phyloP scores from a whole-genome alignment of 441 rosid genomes.

The Gossypium aridum region DNA sequence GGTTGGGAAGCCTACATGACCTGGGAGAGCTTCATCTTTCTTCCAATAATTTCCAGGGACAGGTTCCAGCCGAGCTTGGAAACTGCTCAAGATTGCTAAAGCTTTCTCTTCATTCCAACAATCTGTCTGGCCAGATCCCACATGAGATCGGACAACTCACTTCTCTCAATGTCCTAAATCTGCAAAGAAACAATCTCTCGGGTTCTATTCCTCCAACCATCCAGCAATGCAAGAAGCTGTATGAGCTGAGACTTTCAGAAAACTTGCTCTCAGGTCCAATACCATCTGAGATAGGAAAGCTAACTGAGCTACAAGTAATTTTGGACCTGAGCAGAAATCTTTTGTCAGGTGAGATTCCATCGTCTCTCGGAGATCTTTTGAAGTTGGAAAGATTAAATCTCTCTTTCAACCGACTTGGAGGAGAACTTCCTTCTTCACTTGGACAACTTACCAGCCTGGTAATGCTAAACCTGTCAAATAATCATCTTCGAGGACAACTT shows the following conservation, averaged over 20 bases:
- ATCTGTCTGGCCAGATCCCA: conserved; percentile 59
- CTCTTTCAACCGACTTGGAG: conserved; percentile 60
- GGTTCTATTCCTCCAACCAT: conserved; percentile 59
- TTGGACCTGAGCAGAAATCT: conserved; percentile 67
- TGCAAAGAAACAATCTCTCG: conserved; percentile 65
- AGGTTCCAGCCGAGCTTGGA: conserved; percentile 58
- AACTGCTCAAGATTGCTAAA: conserved; percentile 58
- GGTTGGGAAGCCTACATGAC: conserved; percentile 62
- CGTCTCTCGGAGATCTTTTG: conserved; percentile 49
- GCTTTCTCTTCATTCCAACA: conserved; percentile 65
- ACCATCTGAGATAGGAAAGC: conserved; percentile 61
- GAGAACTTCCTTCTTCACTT: conserved; percentile 56
- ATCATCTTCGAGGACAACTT: conserved; percentile 59
- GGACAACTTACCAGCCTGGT: conserved; percentile 74
- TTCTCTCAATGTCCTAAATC: conserved; percentile 66
- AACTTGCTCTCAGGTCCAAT: conserved; percentile 59
- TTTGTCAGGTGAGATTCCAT: conserved; percentile 55
- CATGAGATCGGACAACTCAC: conserved; percentile 58
- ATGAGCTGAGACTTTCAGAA: conserved; percentile 69
- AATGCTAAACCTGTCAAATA: conserved; percentile 65
- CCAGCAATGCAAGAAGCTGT: conserved; percentile 71
- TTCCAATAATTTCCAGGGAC: conserved; percentile 56
- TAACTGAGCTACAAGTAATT: conserved; percentile 78
- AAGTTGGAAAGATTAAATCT: conserved; percentile 74
- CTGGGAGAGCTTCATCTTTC: conserved; percentile 90